Evolutionary conservation across 208 protist genomes (phyloP), one percentile per base, ranked within the genome.

Genomic region (Leishmania guyanensis): DNA sequence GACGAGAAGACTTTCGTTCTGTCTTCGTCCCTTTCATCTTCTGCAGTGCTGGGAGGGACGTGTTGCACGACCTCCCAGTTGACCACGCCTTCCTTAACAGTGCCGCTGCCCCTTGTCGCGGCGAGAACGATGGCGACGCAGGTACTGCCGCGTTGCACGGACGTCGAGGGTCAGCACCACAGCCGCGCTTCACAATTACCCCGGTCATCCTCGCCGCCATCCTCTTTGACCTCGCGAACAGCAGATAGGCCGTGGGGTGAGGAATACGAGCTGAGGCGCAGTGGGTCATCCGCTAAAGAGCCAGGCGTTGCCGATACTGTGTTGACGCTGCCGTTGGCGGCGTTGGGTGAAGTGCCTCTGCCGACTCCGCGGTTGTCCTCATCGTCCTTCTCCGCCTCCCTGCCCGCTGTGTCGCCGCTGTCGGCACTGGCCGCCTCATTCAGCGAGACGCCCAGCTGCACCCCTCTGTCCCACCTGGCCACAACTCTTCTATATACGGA

Each of bases 391-490:
- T n/a, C 72, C 33, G 53, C 29, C 33, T 22, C 50, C 26, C 17
- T 53, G 3, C 48, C 53, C 14, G 29, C 39, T 22, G 36, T 22
- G 29, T 68, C 74, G 17, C 46, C 72, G 29, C 56, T 53, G 54
- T 65, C 56, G 22, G 36, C 50, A 0, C n/a, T 50, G 54, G 74
- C 56, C 6, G 10, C 56, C 53, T 36, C 74, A 17, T 39, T 51
- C 56, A n/a, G 3, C 6, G 56, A n/a, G 20, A 65, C 39, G 74
- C 39, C 3, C 9, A 39, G 22, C 74, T 53, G 74, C 48, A 4
- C 53, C 22, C 48, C 74, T 66, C 53, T 77, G 16, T 77, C 74
- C 5, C 74, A 77, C 17, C 74, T 77, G 36, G 74, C 74, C 54
- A 77, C 74, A 10, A 65, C 3, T 6, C 74, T 77, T 62, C 74